Evolutionary conservation across 768 basidiomycete genomes (phyloP), one percentile per base, ranked within the genome.

Genomic region (Panellus pusillus): DNA sequence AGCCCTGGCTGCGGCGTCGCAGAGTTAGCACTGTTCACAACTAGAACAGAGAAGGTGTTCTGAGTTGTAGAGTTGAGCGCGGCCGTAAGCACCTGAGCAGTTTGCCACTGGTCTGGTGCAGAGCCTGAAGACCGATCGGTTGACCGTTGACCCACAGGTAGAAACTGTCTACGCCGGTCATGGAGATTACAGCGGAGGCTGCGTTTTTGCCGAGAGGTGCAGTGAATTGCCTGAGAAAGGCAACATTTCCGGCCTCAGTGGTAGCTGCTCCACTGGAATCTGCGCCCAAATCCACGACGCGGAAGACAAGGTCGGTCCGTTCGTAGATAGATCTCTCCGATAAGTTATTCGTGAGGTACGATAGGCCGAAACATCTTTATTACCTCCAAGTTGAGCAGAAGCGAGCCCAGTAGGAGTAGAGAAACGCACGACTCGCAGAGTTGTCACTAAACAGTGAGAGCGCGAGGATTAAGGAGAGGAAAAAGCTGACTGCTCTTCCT

Each of bases 261-360:
- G n/a, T 54, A 9, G 46, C 24, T 17, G 35, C 12, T 14, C 44
- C 47, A 18, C 41, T 20, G 47, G 51, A 20, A 12, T 48, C 15
- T 28, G 56, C 6, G 47, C 20, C 56, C 56, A 58, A 31, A 58
- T 58, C 56, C 56, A 58, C 15, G 56, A 53, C 17, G 56, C 56
- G 18, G 52, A 47, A 14, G 37, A 8, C 50, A 19, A 24, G 47
- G 36, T 40, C 20, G 12, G 43, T 20, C 15, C 31, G 13, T 32
- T 13, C 13, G 31, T 32, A 13, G 19, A 29, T 9, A 47, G 6
- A 18, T 37, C 42, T 42, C 52, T 32, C 46, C 15, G 29, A 4
- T 13, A 3, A 2, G 6, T 31, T 18, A 37, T 11, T 12, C 5
- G 12, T 29, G 37, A 28, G 44, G 52, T 28, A 39, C 28, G 13